Evolutionary conservation across 176 grass and related monocot genomes (phyloP).

Genomic region (Oryza meyeriana): DNA sequence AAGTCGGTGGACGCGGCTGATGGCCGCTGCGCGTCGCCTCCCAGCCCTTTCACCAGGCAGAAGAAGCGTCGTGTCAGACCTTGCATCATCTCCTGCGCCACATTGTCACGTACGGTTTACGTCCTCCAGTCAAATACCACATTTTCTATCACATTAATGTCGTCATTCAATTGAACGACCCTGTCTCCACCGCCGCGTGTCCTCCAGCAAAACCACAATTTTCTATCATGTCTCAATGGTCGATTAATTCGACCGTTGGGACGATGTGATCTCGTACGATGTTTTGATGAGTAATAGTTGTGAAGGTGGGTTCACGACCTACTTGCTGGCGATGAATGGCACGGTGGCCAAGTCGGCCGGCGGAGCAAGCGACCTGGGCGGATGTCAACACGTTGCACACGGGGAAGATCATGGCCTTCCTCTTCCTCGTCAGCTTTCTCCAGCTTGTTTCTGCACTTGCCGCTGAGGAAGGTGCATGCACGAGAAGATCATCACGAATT

Average conservation of each 20-base stretch:
- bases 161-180: background rate
- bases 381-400: slow-evolving; percentile 12
- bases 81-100: slow-evolving; percentile 45
- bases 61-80: slow-evolving; percentile 50
- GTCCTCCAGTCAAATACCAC: background rate
- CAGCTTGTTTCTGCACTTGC: slow-evolving; percentile 42
- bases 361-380: background rate
- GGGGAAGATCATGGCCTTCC: slow-evolving; percentile 38
- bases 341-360: slow-evolving; percentile 21
- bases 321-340: slow-evolving; percentile 37
- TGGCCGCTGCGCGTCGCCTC: slow-evolving; percentile 30
- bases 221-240: too few species aligned
- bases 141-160: background rate
- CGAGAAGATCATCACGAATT: background rate
- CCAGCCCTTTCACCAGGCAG: slow-evolving; percentile 35
- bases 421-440: slow-evolving; percentile 46
- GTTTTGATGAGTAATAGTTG: background rate
- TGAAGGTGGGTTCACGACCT: slow-evolving; percentile 48
- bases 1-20: slow-evolving; percentile 30
- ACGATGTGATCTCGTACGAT: too few species aligned
- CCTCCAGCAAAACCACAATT: too few species aligned
- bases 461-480: slow-evolving; percentile 27
- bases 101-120: slow-evolving; percentile 33
- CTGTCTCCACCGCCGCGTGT: too few species aligned
- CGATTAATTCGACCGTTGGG: too few species aligned